Evolutionary conservation across 257 asterid species (phyloP), one percentile per base, ranked within the genome.

Genomic region (Eucommia ulmoides): DNA sequence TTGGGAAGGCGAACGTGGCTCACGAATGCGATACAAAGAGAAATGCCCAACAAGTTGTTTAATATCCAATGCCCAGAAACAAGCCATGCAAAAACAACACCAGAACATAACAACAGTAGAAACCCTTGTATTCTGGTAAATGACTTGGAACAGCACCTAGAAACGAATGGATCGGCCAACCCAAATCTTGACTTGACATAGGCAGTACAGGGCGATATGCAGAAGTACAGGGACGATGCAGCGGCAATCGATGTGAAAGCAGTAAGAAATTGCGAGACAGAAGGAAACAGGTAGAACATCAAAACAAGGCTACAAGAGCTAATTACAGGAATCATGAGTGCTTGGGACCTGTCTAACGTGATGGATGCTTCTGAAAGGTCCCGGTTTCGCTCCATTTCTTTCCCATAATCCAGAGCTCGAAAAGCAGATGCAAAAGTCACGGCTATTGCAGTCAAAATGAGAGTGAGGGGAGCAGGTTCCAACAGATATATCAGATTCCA

Each of bases 1-100:
- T 89, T 89, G 24, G 96, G 98, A 45, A 89, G 81, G 52, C 96
- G 93, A 51, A 89, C 92, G 59, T 89, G 98, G 77, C 98, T 85
- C 53, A 89, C 98, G 66, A 89, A 89, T 42, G 96, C 96, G 24
- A 85, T 69, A 60, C 98, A 85, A n/a, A 89, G 88, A 59, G 98
- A 89, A 53, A 89, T 70, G 25, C 96, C 98, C 82, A 89, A 46
- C 61, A 89, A 47, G 50, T 89, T 89, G 82, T 89, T 89, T 68
- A 89, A 63, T 51, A 89, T 61, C 98, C 98, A 89, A 62, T 85
- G 77, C 45, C 96, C 98, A 6, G 96, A 56, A 24, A 89, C 74
- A 60, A 89, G 94, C 98, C 98, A 85, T 3, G 81, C 56, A 16
- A 66, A 67, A 22, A 85, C 94, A 45, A 71, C 58, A 60, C 55